Evolutionary conservation across 805 yeast species (phyloP).

Genomic region (Zygotorulaspora danielsina): DNA sequence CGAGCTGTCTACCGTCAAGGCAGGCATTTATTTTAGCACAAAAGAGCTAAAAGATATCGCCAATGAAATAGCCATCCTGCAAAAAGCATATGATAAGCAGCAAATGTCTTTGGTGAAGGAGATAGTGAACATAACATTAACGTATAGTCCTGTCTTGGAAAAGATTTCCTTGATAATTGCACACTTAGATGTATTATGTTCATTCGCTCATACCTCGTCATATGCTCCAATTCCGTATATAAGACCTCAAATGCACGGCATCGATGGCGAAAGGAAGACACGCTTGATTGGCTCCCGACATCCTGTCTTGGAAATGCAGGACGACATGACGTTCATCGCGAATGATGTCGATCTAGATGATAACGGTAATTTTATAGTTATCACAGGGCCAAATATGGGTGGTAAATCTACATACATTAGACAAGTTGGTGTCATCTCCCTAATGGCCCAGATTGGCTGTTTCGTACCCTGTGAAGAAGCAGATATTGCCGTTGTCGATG

Average conservation of each 20-base stretch:
- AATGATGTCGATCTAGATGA: constrained; percentile 74
- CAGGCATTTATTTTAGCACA: constrained; percentile 92
- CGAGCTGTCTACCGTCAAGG: constrained; percentile 88
- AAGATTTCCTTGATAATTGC: constrained; percentile 62
- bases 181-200: constrained; percentile 73
- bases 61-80: constrained; percentile 51
- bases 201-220: constrained; percentile 81
- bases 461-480: constrained; percentile 80
- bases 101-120: constrained; percentile 79
- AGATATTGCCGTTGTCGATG: constrained; percentile 80
- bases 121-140: constrained; percentile 71
- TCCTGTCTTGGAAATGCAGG: constrained; percentile 91
- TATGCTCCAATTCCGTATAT: constrained; percentile 80
- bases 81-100: constrained; percentile 63
- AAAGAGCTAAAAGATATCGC: constrained; percentile 56
- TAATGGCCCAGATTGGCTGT: constrained; percentile 87
- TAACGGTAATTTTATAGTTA: constrained; percentile 67
- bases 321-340: constrained; percentile 83
- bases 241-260: constrained; percentile 63
- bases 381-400: constrained; percentile 98
- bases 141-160: constrained; percentile 76
- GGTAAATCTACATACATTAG: constrained; percentile 93
- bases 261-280: constrained; percentile 46
- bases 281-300: constrained; percentile 76
- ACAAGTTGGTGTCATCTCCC: constrained; percentile 80